Evolutionary conservation across 148 eudicot species (phyloP).

Genomic region (Rhododendron griersonianum): DNA sequence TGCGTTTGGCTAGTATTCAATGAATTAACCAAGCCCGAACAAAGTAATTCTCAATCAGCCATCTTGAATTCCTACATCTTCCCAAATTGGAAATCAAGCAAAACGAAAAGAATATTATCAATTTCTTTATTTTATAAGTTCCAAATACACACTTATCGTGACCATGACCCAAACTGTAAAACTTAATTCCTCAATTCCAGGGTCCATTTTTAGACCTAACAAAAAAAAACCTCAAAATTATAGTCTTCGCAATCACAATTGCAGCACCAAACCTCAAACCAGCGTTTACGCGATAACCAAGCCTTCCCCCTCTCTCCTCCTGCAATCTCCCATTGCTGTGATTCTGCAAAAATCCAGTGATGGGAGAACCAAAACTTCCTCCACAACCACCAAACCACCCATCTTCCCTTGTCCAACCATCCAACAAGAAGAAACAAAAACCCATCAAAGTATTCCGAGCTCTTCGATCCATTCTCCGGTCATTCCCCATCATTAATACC

Average conservation of each 20-base stretch:
- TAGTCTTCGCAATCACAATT: not conserved
- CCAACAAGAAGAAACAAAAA: slow-evolving; percentile 43
- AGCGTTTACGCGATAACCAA: not conserved
- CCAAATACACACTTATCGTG: not conserved
- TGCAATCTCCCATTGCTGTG: slow-evolving; percentile 38
- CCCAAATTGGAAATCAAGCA: not conserved
- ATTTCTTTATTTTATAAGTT: not conserved
- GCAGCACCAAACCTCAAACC: not conserved
- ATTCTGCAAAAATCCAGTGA: slow-evolving; percentile 18
- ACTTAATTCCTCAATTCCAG: slow-evolving; percentile 3
- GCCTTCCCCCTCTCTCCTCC: slow-evolving; percentile 2
- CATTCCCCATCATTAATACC: slow-evolving; percentile 56
- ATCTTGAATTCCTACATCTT: not conserved
- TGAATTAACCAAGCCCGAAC: not conserved
- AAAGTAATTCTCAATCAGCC: not conserved
- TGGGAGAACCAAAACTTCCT: slow-evolving; percentile 38
- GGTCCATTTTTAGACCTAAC: not conserved
- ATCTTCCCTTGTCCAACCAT: slow-evolving; percentile 41
- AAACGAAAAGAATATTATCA: too few relatives aligned
- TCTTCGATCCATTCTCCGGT: slow-evolving; percentile 46
- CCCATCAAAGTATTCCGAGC: slow-evolving; percentile 35
- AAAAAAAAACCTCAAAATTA: not conserved
- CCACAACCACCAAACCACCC: slow-evolving; percentile 20
- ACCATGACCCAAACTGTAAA: not conserved
- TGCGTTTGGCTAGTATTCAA: too few relatives aligned